phyloP scores from a whole-genome alignment of 2,329 filamentous ascomycete genomes.

The Alternaria triticimaculans region DNA sequence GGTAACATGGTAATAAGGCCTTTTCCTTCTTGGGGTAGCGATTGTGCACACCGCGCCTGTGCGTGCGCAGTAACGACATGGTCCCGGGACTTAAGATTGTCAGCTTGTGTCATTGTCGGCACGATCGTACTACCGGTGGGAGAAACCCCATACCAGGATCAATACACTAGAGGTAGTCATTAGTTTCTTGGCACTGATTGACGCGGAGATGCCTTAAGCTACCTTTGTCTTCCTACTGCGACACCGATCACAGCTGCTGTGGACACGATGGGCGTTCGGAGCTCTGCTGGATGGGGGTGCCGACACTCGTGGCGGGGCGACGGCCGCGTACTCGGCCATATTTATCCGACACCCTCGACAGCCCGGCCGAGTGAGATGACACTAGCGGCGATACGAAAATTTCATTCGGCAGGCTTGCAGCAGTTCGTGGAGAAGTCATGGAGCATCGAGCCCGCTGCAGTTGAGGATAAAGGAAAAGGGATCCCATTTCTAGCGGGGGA shows the following conservation, averaged over 20 bases:
- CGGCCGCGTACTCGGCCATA: slow-evolving; percentile 37
- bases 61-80: slow-evolving; percentile 48
- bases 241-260: slow-evolving; percentile 48
- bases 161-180: slow-evolving; percentile 41
- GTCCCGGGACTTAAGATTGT: slow-evolving; percentile 44
- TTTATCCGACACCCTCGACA: slow-evolving; percentile 18
- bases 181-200: slow-evolving; percentile 32
- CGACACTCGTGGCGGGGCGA: slow-evolving; percentile 20
- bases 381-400: slow-evolving; percentile 16
- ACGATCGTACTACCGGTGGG: not conserved
- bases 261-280: slow-evolving; percentile 42
- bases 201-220: slow-evolving; percentile 10
- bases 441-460: slow-evolving; percentile 16
- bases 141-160: slow-evolving; percentile 42
- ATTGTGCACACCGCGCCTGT: slow-evolving; percentile 46
- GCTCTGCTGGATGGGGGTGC: slow-evolving; percentile 29
- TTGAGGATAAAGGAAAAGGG: slow-evolving; percentile 14
- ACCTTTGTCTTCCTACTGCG: slow-evolving; percentile 49
- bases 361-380: slow-evolving; percentile 8
- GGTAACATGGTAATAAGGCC: slow-evolving; percentile 50
- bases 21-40: slow-evolving; percentile 45
- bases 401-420: slow-evolving; percentile 29
- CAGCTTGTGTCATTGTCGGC: slow-evolving; percentile 19
- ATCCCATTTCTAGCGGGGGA: slow-evolving; percentile 20
- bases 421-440: slow-evolving; percentile 16